These are phyloP conservation scores for Lantana camara DNA, from an alignment of 257 asterid species.

Conservation along the genomic window DNA sequence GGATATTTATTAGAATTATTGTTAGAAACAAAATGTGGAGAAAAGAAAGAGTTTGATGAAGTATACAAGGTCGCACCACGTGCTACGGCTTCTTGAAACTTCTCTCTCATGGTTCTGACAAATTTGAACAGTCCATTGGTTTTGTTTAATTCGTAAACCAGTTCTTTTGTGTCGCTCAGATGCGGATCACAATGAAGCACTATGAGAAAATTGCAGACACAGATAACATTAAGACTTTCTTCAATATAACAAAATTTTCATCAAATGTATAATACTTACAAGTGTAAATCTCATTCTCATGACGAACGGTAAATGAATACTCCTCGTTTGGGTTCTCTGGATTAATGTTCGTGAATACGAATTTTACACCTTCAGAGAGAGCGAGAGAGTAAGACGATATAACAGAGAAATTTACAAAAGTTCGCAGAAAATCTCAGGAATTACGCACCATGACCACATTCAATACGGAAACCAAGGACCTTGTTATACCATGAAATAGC, in stretches of 20 bases:
- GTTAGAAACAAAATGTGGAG: slow-evolving; percentile 28
- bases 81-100: slow-evolving; percentile 68
- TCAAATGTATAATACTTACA: slow-evolving; percentile 50
- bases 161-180: slow-evolving; percentile 55
- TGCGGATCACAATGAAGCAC: slow-evolving; percentile 78
- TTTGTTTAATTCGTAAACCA: slow-evolving; percentile 62
- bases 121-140: slow-evolving; percentile 82
- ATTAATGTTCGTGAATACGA: slow-evolving; percentile 72
- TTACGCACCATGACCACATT: slow-evolving; percentile 77
- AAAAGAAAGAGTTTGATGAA: slow-evolving; percentile 14
- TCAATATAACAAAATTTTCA: slow-evolving; percentile 16
- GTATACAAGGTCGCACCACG: slow-evolving; percentile 43
- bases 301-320: slow-evolving; percentile 73
- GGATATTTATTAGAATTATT: slow-evolving; percentile 31
- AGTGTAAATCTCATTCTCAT: slow-evolving; percentile 69
- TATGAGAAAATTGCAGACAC: slow-evolving; percentile 28
- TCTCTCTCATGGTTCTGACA: slow-evolving; percentile 79
- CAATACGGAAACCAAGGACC: slow-evolving; percentile 86
- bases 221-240: slow-evolving; percentile 15
- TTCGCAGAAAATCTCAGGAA: slow-evolving; percentile 19
- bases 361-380: slow-evolving; percentile 70
- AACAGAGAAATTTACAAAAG: slow-evolving; percentile 5
- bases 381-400: slow-evolving; percentile 20
- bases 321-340: slow-evolving; percentile 58
- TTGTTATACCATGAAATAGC: slow-evolving; percentile 87